These are phyloP conservation scores for Hanseniaspora jakobsenii DNA, from an alignment of 805 yeast genomes.

Conservation along the genomic window DNA sequence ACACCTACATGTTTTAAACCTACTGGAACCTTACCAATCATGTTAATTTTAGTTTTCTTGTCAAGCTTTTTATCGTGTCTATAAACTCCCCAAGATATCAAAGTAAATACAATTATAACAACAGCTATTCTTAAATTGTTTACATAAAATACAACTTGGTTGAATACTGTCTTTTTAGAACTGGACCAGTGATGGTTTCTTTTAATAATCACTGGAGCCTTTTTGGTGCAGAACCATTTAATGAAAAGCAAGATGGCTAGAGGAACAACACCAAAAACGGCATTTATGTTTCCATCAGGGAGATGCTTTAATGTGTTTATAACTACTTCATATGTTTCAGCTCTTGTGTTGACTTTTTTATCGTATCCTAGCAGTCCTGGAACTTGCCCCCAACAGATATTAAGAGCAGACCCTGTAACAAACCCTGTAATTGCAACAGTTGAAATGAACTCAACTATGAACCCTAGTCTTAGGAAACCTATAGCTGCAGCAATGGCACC, in stretches of 20 bases:
- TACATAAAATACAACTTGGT: slow-evolving; percentile 48
- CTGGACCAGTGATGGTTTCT: slow-evolving; percentile 16
- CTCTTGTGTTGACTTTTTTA: slow-evolving; percentile 57
- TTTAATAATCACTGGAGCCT: slow-evolving; percentile 44
- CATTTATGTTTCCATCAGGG: slow-evolving; percentile 58
- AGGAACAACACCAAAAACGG: slow-evolving; percentile 77
- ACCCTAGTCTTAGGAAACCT: slow-evolving; percentile 75
- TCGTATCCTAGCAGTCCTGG: slow-evolving; percentile 74
- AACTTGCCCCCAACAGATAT: slow-evolving; percentile 71
- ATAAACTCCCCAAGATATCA: slow-evolving; percentile 68
- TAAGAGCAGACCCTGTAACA: slow-evolving; percentile 88
- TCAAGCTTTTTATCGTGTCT: slow-evolving; percentile 35
- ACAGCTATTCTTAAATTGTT: slow-evolving; percentile 73
- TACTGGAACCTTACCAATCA: slow-evolving; percentile 68
- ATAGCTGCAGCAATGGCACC: slow-evolving; percentile 76
- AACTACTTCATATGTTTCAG: slow-evolving; percentile 55
- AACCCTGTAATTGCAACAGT: slow-evolving; percentile 88
- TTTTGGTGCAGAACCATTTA: slow-evolving; percentile 48
- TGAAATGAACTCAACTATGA: slow-evolving; percentile 77
- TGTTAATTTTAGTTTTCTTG: slow-evolving; percentile 40
- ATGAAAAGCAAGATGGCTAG: slow-evolving; percentile 59
- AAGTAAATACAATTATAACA: slow-evolving; percentile 68
- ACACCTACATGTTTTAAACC: slow-evolving; percentile 72
- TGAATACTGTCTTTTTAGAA: slow-evolving; percentile 18
- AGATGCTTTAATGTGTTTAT: slow-evolving; percentile 62